phyloP scores from a whole-genome alignment of 192 early-diverging fungal genomes.

The Umbelopsis ramanniana region DNA sequence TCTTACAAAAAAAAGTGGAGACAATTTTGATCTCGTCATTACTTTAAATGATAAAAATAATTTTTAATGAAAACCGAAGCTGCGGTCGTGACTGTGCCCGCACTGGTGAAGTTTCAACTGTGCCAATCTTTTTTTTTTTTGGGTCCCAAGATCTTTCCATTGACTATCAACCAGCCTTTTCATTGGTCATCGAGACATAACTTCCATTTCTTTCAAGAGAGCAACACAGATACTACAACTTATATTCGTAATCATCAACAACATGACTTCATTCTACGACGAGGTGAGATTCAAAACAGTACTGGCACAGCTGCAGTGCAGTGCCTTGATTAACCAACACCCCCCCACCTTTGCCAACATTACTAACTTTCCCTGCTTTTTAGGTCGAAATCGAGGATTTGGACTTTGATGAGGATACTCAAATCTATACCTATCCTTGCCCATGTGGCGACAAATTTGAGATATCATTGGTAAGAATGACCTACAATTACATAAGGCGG shows the following conservation, averaged over 20 bases:
- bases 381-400: conserved; percentile 76
- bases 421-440: conserved; percentile 90
- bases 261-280: conserved; percentile 57
- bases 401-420: conserved; percentile 85
- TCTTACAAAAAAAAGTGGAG: neutral
- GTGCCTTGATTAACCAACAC: neutral
- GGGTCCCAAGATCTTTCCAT: no score
- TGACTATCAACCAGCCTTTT: no score
- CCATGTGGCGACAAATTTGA: conserved; percentile 96
- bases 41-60: neutral
- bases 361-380: neutral
- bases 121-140: no score
- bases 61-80: neutral
- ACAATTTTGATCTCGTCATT: neutral
- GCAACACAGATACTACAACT: neutral
- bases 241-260: neutral
- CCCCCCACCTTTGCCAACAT: neutral
- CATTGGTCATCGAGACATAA: no score
- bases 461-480: conserved; percentile 69
- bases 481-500: neutral
- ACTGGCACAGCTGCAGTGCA: neutral
- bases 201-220: neutral
- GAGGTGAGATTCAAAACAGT: conserved; percentile 61
- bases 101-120: no score
- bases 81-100: no score